Evolutionary conservation across 305 asterid species (phyloP).

Genomic region (Vinca major): DNA sequence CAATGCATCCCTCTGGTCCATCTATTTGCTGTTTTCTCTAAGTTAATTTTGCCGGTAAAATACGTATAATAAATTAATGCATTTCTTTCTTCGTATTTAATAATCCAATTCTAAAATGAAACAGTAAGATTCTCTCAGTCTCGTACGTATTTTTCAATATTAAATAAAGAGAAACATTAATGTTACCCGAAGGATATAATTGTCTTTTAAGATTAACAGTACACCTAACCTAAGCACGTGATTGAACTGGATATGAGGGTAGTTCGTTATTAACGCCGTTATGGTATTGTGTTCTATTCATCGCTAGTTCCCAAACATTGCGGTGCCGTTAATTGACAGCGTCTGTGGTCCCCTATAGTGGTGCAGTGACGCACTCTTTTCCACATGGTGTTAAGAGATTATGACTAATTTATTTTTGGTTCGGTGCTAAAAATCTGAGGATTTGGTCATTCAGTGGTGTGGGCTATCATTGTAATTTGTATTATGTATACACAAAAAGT

Average conservation of each 20-base stretch:
- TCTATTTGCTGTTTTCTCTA: not conserved
- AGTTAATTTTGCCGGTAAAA: slow-evolving; percentile 33
- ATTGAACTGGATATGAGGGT: not conserved
- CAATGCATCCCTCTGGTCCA: no score
- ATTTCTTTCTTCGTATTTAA: not conserved
- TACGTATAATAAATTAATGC: slow-evolving; percentile 13
- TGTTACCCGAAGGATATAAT: slow-evolving; percentile 10
- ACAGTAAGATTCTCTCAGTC: not conserved
- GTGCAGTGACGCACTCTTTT: slow-evolving; percentile 19
- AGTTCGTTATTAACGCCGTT: slow-evolving; percentile 18
- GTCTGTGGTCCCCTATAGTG: slow-evolving; percentile 18
- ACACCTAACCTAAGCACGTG: slow-evolving; percentile 17
- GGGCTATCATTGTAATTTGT: no score
- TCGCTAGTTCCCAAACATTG: not conserved
- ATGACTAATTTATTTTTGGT: slow-evolving; percentile 12
- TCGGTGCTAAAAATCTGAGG: slow-evolving; percentile 21
- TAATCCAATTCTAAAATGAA: slow-evolving; percentile 10
- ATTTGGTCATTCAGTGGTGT: slow-evolving; percentile 18
- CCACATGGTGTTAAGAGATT: slow-evolving; percentile 7
- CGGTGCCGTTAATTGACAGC: slow-evolving; percentile 20
- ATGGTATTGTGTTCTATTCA: not conserved
- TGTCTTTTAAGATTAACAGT: slow-evolving; percentile 14
- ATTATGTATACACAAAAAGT: no score
- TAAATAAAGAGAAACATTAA: not conserved
- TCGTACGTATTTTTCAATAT: not conserved